Conservation (phyloP, 495 filamentous ascomycete genomes). For the Amniculicola lignicola region DNA sequence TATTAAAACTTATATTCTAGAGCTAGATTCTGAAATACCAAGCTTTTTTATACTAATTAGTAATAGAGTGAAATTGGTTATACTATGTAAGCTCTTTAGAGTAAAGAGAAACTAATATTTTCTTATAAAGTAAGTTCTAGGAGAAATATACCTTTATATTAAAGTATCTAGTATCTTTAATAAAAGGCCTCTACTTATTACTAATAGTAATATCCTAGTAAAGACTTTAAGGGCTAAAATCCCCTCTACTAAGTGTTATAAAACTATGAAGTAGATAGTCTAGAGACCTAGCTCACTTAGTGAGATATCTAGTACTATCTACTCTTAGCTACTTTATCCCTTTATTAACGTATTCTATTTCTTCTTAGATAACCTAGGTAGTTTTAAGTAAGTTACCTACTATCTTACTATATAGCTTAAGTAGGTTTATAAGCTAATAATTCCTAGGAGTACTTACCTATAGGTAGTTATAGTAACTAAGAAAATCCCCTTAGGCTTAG, state of each 20-base stretch:
- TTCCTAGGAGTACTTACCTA: slow-evolving; percentile 15
- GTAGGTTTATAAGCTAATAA: slow-evolving; percentile 13
- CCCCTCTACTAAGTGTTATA: slow-evolving; percentile 18
- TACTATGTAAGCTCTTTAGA: slow-evolving; percentile 28
- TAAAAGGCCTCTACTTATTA: slow-evolving; percentile 27
- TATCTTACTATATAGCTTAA: slow-evolving; percentile 23
- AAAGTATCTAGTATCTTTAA: slow-evolving; percentile 24
- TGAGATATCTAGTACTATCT: neutral
- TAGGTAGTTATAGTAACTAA: slow-evolving; percentile 16
- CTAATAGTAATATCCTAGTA: slow-evolving; percentile 19
- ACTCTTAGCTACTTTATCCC: neutral
- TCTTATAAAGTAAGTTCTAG: slow-evolving; percentile 13
- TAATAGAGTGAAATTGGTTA: slow-evolving; percentile 26
- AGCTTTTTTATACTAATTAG: slow-evolving; percentile 7
- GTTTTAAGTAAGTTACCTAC: slow-evolving; percentile 22
- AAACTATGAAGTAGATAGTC: neutral
- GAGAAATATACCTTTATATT: slow-evolving; percentile 30
- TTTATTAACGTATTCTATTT: slow-evolving; percentile 24
- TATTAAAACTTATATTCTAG: slow-evolving; percentile 23
- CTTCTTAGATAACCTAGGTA: slow-evolving; percentile 27
- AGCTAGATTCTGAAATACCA: neutral
- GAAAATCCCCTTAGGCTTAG: slow-evolving; percentile 2
- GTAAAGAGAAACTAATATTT: slow-evolving; percentile 28
- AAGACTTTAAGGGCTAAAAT: slow-evolving; percentile 6
- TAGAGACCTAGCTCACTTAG: neutral